These are phyloP conservation scores for Cladorrhinum samala DNA, from an alignment of 495 filamentous ascomycete species.

Conservation along the genomic window DNA sequence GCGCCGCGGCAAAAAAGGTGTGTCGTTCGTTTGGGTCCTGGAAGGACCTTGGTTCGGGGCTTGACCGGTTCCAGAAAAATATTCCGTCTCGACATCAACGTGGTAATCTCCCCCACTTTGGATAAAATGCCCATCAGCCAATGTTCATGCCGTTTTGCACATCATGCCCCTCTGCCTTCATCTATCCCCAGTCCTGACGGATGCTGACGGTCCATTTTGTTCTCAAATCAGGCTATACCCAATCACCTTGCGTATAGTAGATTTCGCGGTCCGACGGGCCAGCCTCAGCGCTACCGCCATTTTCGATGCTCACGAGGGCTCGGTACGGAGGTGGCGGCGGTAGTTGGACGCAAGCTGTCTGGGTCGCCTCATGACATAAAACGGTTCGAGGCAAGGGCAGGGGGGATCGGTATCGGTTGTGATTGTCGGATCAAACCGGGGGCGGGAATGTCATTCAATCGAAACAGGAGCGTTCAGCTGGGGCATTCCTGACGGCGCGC, in stretches of 20 bases:
- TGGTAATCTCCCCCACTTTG: constrained; percentile 28
- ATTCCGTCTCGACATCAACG: constrained; percentile 11
- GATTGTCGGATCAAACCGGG: too few relatives aligned
- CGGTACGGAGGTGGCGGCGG: neutral
- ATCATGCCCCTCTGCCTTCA: constrained; percentile 15
- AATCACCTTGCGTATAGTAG: constrained; percentile 22
- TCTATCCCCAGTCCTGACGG: constrained; percentile 18
- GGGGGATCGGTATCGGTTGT: too few relatives aligned
- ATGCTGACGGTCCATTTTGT: constrained; percentile 5
- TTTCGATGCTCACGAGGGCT: neutral
- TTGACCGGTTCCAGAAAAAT: constrained; percentile 20
- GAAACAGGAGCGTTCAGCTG: too few relatives aligned
- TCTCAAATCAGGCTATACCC: constrained; percentile 29
- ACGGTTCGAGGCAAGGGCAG: too few relatives aligned
- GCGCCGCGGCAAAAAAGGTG: neutral
- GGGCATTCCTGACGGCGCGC: too few relatives aligned
- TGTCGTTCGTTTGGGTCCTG: neutral
- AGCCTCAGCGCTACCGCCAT: neutral
- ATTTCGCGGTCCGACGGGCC: constrained; percentile 28
- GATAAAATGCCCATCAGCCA: constrained; percentile 23
- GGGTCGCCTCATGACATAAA: too few relatives aligned
- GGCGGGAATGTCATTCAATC: too few relatives aligned
- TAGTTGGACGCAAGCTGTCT: too few relatives aligned
- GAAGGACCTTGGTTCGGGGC: constrained; percentile 2
- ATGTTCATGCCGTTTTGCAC: constrained; percentile 5